These are phyloP conservation scores for Rhynchospora tenuis DNA, from an alignment of 176 grass and related monocot genomes.

Conservation along the genomic window DNA sequence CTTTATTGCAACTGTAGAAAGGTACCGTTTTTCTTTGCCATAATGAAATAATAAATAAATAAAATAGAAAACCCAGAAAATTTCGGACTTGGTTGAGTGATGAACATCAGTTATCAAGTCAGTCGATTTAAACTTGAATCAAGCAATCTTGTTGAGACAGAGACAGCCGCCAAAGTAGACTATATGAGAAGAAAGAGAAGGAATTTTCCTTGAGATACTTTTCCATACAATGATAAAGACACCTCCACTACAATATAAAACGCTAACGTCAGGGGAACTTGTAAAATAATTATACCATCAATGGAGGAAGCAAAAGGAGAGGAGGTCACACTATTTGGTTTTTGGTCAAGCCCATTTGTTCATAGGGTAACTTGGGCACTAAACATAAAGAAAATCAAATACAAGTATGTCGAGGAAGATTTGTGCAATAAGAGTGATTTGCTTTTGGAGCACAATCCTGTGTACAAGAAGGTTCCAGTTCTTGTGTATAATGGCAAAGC, in stretches of 20 bases:
- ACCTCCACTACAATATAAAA: not conserved
- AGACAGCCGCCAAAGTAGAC: not conserved
- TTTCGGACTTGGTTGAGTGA: not conserved
- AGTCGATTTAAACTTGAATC: not conserved
- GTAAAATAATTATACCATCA: not conserved
- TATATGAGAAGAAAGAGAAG: not conserved
- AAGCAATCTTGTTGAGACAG: not conserved
- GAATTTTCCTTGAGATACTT: not conserved
- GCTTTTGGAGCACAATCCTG: slow-evolving; percentile 26
- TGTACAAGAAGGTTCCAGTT: slow-evolving; percentile 26
- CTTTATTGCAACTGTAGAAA: not conserved
- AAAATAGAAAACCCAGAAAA: not conserved
- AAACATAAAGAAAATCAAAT: slow-evolving; percentile 17
- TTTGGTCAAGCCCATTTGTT: slow-evolving; percentile 28
- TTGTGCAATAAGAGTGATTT: slow-evolving; percentile 17
- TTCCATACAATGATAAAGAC: not conserved
- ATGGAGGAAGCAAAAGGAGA: slow-evolving; percentile 16
- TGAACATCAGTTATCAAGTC: not conserved
- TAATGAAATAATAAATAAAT: not conserved
- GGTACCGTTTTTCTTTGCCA: not conserved
- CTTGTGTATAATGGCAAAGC: slow-evolving; percentile 11
- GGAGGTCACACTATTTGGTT: slow-evolving; percentile 13
- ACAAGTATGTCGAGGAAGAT: slow-evolving; percentile 20
- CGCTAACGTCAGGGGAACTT: not conserved
- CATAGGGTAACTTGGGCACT: slow-evolving; percentile 20